Percentiles rank a stretch among this genome's conserved stretches.
phyloP scores from a whole-genome alignment of 1,139 yeast species.

The Zhuliangozyma blackwelliae region DNA sequence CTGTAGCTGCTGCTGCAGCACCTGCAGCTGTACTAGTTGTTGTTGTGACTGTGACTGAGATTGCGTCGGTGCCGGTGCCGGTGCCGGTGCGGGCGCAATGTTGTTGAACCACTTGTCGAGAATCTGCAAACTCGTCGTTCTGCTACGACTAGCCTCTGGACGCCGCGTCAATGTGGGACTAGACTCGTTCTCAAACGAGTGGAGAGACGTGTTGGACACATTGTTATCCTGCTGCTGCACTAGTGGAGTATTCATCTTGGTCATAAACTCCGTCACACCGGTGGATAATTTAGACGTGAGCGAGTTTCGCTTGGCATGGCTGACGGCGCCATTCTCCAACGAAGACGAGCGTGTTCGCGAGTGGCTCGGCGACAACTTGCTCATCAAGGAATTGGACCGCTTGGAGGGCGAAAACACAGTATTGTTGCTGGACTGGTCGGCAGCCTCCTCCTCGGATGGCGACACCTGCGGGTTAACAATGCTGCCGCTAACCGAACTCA shows the following conservation, averaged over 20 bases:
- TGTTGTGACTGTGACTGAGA: background rate
- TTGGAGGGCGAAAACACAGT: slow-evolving; percentile 12
- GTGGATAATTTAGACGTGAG: slow-evolving; percentile 37
- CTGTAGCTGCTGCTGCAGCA: slow-evolving; percentile 1
- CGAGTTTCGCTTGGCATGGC: slow-evolving; percentile 24
- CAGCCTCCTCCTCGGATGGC: background rate
- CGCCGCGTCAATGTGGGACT: slow-evolving; percentile 6
- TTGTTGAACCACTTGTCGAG: slow-evolving; percentile 46
- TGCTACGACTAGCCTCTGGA: slow-evolving; percentile 27
- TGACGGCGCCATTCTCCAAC: slow-evolving; percentile 16
- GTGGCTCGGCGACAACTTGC: slow-evolving; percentile 30
- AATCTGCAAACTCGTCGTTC: slow-evolving; percentile 39
- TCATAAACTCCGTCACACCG: slow-evolving; percentile 43
- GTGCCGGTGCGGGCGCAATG: slow-evolving; percentile 16
- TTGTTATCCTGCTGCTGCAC: slow-evolving; percentile 15
- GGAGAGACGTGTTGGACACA: slow-evolving; percentile 27
- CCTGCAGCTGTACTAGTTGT: background rate
- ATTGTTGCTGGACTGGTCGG: slow-evolving; percentile 1
- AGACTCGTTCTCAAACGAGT: slow-evolving; percentile 27
- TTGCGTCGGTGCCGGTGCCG: too few species aligned
- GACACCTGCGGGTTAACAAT: too few species aligned
- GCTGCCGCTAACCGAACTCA: slow-evolving; percentile 26
- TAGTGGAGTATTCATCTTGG: slow-evolving; percentile 26
- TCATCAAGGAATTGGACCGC: slow-evolving; percentile 26
- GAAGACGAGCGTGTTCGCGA: slow-evolving; percentile 39